These are phyloP conservation scores for Cyclotella atomus DNA, from an alignment of 108 stramenopile genomes.

Conservation along the genomic window DNA sequence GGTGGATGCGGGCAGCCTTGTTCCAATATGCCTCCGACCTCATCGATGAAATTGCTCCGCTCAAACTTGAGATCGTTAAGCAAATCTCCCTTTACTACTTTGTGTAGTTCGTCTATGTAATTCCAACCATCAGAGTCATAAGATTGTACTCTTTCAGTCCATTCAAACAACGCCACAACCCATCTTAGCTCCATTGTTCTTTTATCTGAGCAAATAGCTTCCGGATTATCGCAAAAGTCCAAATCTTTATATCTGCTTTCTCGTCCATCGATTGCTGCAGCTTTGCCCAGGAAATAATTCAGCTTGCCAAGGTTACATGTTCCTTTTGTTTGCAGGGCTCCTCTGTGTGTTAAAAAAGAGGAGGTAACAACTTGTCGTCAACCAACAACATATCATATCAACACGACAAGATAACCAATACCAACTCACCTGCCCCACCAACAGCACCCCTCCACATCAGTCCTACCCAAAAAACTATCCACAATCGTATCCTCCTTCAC, in stretches of 20 bases:
- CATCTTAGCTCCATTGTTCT: conserved; percentile 41
- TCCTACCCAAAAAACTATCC: conserved; percentile 18
- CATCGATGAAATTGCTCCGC: conserved; percentile 24
- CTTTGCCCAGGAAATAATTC: conserved; percentile 26
- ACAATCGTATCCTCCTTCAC: neutral
- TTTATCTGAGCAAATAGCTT: conserved; percentile 37
- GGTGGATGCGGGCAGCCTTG: conserved; percentile 40
- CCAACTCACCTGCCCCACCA: conserved; percentile 41
- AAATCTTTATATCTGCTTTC: conserved; percentile 23
- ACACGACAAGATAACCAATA: neutral
- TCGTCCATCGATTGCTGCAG: neutral
- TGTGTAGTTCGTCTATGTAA: conserved; percentile 22
- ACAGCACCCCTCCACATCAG: conserved; percentile 54
- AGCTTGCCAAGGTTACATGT: conserved; percentile 41
- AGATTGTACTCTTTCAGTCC: conserved; percentile 39
- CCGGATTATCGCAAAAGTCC: conserved; percentile 42
- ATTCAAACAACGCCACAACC: conserved; percentile 39
- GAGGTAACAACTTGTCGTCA: neutral
- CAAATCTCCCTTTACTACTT: conserved; percentile 16
- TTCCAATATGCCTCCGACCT: conserved; percentile 18
- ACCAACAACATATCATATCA: neutral
- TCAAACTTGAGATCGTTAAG: conserved; percentile 4
- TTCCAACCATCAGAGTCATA: conserved; percentile 22
- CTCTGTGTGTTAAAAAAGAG: neutral
- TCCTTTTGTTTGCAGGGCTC: conserved; percentile 40